Base-by-base conservation (phyloP, 1,284 basidiomycete genomes). In the Rhodotorula sp. region DNA sequence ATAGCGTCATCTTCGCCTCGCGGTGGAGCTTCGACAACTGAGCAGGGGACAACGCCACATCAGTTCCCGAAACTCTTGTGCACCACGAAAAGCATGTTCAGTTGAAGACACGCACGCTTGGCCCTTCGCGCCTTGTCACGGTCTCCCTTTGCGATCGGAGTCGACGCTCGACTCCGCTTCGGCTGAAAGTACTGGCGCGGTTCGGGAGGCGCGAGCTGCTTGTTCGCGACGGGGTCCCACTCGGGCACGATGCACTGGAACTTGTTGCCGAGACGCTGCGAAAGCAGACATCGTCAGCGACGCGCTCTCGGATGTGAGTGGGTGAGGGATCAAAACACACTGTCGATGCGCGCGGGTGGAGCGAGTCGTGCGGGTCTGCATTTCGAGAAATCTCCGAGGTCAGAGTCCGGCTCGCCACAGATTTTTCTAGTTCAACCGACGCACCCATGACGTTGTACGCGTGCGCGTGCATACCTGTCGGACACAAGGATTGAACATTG, bases 361-460 rank as follows among this genome's bases (percentile, higher is more conserved):
- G 66, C 44, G 77, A 77, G 57, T 78, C 77, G 60, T 77, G 77
- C 45, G 74, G 76, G 60, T 78, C 76, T 54, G 53, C 29, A 4
- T 29, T n/a, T 17, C 48, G 18, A 15, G 53, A 30, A 26, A 70
- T 59, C 37, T 12, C 12, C 10, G 29, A 24, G n/a, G 30, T 49
- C n/a, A 54, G 26, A 17, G 6, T 14, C 29, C 12, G 17, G 6
- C n/a, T 29, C 17, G 14, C 12, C 5, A 6, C 26, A 14, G 24
- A 17, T 10, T 15, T 15, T 8, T n/a, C n/a, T 30, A 14, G 29
- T 22, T 53, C 14, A 6, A 65, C 6, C 6, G 6, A 46, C 29
- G 42, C 7, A 48, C 65, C 53, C 30, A 77, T 64, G 22, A 77
- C 68, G 33, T 56, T 67, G 33, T 70, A 66, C 2, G 71, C 69